Conservation (phyloP, 164 flowering plant genomes). For the Kingdonia uniflora region DNA sequence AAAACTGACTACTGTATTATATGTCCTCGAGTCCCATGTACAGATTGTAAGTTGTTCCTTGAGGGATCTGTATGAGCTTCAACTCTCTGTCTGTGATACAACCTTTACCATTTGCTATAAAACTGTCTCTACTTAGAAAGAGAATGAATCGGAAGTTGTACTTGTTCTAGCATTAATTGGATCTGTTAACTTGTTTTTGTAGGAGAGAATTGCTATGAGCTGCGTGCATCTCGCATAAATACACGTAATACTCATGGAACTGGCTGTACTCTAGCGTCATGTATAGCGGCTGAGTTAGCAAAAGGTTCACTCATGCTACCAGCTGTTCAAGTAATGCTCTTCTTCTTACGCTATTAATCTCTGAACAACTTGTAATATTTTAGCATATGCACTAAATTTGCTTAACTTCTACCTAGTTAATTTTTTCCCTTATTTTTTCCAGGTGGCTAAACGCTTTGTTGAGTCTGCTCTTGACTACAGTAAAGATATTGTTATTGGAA, state of each 20-base stretch:
- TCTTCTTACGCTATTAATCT: not conserved
- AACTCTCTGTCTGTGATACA: not conserved
- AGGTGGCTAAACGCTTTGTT: constrained; percentile 77
- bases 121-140: no score
- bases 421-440: constrained; percentile 16
- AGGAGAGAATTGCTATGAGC: constrained; percentile 61
- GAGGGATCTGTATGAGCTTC: no score
- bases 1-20: no score
- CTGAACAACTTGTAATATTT: no score
- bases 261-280: constrained; percentile 93
- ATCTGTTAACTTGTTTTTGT: constrained; percentile 8
- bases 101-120: not conserved
- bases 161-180: not conserved
- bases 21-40: no score
- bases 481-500: constrained; percentile 71
- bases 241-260: constrained; percentile 93
- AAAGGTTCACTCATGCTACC: constrained; percentile 71
- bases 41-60: no score
- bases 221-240: constrained; percentile 55
- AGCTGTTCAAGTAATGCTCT: constrained; percentile 63
- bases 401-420: no score
- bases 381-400: no score
- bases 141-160: not conserved
- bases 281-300: constrained; percentile 92
- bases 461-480: constrained; percentile 72